Evolutionary conservation across 257 asterid genomes (phyloP).

Genomic region (Echites panduratus): DNA sequence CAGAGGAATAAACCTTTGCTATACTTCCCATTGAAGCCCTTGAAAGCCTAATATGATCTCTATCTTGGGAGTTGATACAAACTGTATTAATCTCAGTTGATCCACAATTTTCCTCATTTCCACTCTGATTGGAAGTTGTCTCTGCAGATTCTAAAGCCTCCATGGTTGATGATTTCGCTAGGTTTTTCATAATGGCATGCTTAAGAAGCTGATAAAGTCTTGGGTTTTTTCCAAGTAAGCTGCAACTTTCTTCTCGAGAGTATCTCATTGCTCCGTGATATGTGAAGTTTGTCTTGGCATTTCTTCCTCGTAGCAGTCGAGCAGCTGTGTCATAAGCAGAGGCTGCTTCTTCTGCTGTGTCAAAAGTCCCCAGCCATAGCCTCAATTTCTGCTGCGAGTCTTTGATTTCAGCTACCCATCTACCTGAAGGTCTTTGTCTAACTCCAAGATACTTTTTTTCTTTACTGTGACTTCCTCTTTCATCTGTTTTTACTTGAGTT

Average conservation of each 20-base stretch:
- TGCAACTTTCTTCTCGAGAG: slow-evolving; percentile 20
- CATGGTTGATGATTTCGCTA: slow-evolving; percentile 15
- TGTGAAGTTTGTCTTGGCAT: slow-evolving; percentile 32
- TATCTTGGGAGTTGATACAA: slow-evolving; percentile 3
- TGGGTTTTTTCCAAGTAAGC: slow-evolving; percentile 22
- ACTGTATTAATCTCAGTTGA: not conserved
- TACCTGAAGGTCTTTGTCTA: slow-evolving; percentile 35
- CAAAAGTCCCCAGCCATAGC: slow-evolving; percentile 39
- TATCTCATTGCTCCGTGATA: slow-evolving; percentile 7
- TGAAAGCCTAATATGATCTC: not conserved
- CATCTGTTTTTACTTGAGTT: not conserved
- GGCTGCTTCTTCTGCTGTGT: slow-evolving; percentile 36
- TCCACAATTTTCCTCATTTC: slow-evolving; percentile 5
- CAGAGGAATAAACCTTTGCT: slow-evolving; percentile 33
- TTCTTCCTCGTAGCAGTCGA: slow-evolving; percentile 27
- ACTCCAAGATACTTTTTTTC: slow-evolving; percentile 28
- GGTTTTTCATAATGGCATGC: slow-evolving; percentile 27
- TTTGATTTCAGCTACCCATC: slow-evolving; percentile 42
- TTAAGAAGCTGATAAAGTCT: slow-evolving; percentile 26
- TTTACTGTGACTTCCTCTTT: not conserved
- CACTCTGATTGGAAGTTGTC: not conserved
- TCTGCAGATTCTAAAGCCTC: not conserved
- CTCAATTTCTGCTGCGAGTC: slow-evolving; percentile 29
- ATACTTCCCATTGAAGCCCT: slow-evolving; percentile 14
- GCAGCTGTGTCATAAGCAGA: slow-evolving; percentile 36